phyloP scores from a whole-genome alignment of 345 rosid species.

The Viola odorata region DNA sequence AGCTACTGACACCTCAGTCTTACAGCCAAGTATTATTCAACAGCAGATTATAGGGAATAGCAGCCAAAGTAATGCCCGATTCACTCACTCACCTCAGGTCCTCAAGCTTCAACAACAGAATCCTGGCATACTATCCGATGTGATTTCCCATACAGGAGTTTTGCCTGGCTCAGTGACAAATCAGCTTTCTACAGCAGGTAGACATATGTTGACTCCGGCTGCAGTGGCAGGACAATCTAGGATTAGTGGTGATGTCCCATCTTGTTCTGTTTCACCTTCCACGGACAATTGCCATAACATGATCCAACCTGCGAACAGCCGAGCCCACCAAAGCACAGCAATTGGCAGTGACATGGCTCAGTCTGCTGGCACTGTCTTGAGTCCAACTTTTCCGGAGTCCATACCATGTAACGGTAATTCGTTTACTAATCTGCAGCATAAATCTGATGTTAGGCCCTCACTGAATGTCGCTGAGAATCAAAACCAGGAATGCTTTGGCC shows the following conservation, averaged over 20 bases:
- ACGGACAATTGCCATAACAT: slow-evolving; percentile 33
- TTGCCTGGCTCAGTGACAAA: slow-evolving; percentile 22
- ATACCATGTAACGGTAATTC: slow-evolving; percentile 27
- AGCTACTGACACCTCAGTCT: slow-evolving; percentile 26
- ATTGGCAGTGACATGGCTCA: slow-evolving; percentile 44
- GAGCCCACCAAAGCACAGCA: slow-evolving; percentile 25
- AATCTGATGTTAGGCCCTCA: slow-evolving; percentile 53
- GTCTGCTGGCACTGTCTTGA: slow-evolving; percentile 35
- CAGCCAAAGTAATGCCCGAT: slow-evolving; percentile 30
- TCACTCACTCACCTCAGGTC: slow-evolving; percentile 35
- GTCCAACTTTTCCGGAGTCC: slow-evolving; percentile 37
- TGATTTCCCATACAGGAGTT: slow-evolving; percentile 32
- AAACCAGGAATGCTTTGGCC: slow-evolving; percentile 36
- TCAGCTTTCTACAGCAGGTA: slow-evolving; percentile 28
- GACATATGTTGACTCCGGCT: slow-evolving; percentile 29
- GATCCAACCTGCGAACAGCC: slow-evolving; percentile 32
- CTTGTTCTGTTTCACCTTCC: slow-evolving; percentile 57
- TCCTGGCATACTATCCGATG: slow-evolving; percentile 34
- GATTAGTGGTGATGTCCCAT: slow-evolving; percentile 52
- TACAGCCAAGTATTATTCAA: slow-evolving; percentile 32
- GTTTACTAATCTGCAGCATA: slow-evolving; percentile 37
- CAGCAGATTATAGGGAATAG: slow-evolving; percentile 39
- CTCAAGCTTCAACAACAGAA: slow-evolving; percentile 41
- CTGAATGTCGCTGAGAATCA: slow-evolving; percentile 45
- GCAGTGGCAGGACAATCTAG: slow-evolving; percentile 42